Evolutionary conservation across 2,329 filamentous ascomycete genomes (phyloP).

Genomic region (Fusarium chuoi): DNA sequence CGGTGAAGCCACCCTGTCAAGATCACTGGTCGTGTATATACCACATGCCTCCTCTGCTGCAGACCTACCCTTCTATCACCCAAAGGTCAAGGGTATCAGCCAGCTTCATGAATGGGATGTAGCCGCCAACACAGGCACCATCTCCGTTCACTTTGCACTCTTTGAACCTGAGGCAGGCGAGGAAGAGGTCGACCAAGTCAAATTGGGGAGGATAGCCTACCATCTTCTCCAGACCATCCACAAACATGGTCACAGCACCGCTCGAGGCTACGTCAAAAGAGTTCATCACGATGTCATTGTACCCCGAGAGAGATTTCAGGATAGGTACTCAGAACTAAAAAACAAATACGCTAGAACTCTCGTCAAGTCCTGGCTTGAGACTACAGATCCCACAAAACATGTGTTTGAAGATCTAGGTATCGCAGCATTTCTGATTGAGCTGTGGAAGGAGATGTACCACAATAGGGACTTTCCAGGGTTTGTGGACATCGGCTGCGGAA

Average conservation of each 20-base stretch:
- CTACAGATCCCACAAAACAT: conserved; percentile 88
- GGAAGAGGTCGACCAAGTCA: conserved; percentile 48
- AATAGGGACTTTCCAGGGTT: conserved; percentile 79
- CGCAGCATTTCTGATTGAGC: conserved; percentile 89
- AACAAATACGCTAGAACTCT: conserved; percentile 77
- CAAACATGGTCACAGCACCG: conserved; percentile 76
- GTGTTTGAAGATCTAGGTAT: conserved; percentile 95
- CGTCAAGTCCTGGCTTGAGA: conserved; percentile 83
- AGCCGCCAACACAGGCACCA: conserved; percentile 54
- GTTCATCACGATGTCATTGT: conserved; percentile 86
- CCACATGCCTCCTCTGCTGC: conserved; percentile 73
- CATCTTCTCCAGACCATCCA: conserved; percentile 74
- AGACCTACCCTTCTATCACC: conserved; percentile 89
- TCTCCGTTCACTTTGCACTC: conserved; percentile 71
- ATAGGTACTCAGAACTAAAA: conserved; percentile 85
- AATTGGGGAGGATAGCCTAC: conserved; percentile 73
- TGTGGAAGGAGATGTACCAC: conserved; percentile 87
- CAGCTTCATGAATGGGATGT: conserved; percentile 76
- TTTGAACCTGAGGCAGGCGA: conserved; percentile 49
- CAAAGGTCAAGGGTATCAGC: conserved; percentile 76
- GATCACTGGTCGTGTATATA: conserved; percentile 73
- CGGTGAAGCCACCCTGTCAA: conserved; percentile 41
- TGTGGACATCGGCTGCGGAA: conserved; percentile 95
- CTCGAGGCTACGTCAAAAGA: conserved; percentile 78
- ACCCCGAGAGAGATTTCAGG: conserved; percentile 79